Percentiles rank a stretch among this genome's conserved stretches.
Conservation (phyloP, 495 filamentous ascomycete genomes). For the Lophiostoma macrostomum region DNA sequence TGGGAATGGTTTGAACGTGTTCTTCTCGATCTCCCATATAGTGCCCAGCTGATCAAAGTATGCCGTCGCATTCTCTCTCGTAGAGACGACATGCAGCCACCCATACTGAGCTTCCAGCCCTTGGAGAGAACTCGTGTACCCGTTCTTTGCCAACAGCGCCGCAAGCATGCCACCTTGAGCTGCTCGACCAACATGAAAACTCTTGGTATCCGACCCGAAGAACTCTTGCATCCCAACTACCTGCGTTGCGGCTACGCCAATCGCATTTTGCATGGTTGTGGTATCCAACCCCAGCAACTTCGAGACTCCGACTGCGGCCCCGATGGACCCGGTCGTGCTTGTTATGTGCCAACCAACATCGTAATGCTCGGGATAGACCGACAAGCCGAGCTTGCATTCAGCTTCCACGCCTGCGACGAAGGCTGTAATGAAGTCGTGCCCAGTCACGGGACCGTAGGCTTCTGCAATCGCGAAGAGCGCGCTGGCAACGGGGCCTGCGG, state of each 20-base stretch:
- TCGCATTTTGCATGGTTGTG: constrained; percentile 48
- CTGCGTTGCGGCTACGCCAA: constrained; percentile 53
- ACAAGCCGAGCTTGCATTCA: constrained; percentile 50
- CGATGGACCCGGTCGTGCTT: constrained; percentile 50
- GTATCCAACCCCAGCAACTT: constrained; percentile 44
- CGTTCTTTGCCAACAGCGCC: constrained; percentile 48
- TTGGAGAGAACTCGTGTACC: constrained; percentile 48
- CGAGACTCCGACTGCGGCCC: constrained; percentile 51
- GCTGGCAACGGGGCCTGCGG: constrained; percentile 50
- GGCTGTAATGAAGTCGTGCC: constrained; percentile 48
- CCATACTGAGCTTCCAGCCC: constrained; percentile 54
- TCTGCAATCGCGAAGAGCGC: constrained; percentile 50
- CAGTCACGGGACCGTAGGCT: constrained; percentile 41
- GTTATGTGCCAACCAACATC: constrained; percentile 58
- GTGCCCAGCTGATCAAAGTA: constrained; percentile 39
- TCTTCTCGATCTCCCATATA: constrained; percentile 52
- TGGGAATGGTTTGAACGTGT: constrained; percentile 56
- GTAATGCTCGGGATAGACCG: constrained; percentile 54
- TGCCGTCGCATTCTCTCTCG: constrained; percentile 38
- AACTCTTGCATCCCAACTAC: constrained; percentile 52
- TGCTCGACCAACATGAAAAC: constrained; percentile 51
- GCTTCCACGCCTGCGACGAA: constrained; percentile 54
- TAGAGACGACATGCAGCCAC: constrained; percentile 51
- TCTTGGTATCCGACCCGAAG: constrained; percentile 57
- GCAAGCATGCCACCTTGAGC: constrained; percentile 52